Evolutionary conservation across 257 asterid species (phyloP).

Genomic region (Rhazya stricta): DNA sequence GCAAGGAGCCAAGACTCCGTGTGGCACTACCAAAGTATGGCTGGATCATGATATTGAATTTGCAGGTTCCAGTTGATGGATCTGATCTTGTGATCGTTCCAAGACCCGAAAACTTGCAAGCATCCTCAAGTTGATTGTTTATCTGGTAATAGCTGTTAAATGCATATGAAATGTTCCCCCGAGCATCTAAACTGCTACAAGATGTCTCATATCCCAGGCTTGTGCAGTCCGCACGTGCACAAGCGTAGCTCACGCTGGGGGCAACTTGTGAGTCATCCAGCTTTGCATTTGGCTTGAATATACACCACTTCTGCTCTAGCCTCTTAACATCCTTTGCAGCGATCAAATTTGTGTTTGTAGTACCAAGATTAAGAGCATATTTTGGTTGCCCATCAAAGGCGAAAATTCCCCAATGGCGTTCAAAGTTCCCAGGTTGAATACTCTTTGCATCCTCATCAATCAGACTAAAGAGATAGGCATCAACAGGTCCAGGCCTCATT

Average conservation of each 20-base stretch:
- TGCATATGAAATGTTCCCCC: slow-evolving; percentile 58
- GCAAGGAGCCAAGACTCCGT: slow-evolving; percentile 14
- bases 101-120: slow-evolving; percentile 62
- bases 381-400: slow-evolving; percentile 60
- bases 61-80: slow-evolving; percentile 62
- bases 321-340: slow-evolving; percentile 42
- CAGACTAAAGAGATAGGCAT: slow-evolving; percentile 69
- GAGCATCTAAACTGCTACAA: slow-evolving; percentile 52
- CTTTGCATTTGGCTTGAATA: slow-evolving; percentile 46
- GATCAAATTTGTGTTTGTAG: slow-evolving; percentile 40
- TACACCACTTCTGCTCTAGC: slow-evolving; percentile 60
- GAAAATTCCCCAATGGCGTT: slow-evolving; percentile 79
- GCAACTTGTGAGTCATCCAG: slow-evolving; percentile 50
- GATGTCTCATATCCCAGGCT: slow-evolving; percentile 64
- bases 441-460: slow-evolving; percentile 81
- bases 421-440: slow-evolving; percentile 71
- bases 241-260: slow-evolving; percentile 63
- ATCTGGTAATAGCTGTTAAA: slow-evolving; percentile 78
- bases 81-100: slow-evolving; percentile 59
- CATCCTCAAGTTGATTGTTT: slow-evolving; percentile 52
- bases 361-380: slow-evolving; percentile 61
- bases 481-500: slow-evolving; percentile 62
- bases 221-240: slow-evolving; percentile 70
- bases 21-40: slow-evolving; percentile 48
- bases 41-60: slow-evolving; percentile 47